phyloP scores from a whole-genome alignment of 108 stramenopile species.

The Cafeteria roenbergensis region DNA sequence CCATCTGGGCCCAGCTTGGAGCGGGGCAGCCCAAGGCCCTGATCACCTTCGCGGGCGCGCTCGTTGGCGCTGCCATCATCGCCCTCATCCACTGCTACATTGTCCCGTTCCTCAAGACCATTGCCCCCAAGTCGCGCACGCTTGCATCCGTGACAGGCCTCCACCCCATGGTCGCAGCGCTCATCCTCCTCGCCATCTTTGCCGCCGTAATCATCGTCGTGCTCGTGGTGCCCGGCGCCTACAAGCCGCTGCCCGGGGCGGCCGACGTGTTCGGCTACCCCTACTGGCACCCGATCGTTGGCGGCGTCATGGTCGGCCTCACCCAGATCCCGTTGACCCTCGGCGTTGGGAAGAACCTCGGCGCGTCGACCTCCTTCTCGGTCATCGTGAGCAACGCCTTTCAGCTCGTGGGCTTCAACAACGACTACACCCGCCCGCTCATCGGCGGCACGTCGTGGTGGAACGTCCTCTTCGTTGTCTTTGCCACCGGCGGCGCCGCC shows the following conservation, averaged over 20 bases:
- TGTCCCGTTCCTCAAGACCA: not conserved
- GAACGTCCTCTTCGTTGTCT: not conserved
- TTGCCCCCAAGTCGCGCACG: not conserved
- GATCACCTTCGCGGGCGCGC: not conserved
- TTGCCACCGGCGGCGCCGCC: constrained; percentile 5
- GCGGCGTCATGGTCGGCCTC: constrained; percentile 1
- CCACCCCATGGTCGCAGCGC: not conserved
- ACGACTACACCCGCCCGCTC: not conserved
- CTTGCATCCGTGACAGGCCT: not conserved
- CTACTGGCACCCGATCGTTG: constrained; percentile 11
- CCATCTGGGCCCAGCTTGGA: constrained; percentile 16
- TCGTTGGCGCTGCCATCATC: constrained; percentile 4
- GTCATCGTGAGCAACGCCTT: not conserved
- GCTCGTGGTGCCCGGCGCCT: not conserved
- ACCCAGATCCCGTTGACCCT: constrained; percentile 13
- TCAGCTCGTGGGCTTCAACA: not conserved
- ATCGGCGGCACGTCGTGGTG: not conserved
- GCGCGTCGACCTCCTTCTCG: constrained; percentile 3
- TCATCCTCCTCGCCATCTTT: not conserved
- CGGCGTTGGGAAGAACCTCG: constrained; percentile 1
- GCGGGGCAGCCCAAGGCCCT: not conserved
- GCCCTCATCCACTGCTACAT: not conserved
- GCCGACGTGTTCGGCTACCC: not conserved
- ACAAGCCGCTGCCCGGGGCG: not conserved
- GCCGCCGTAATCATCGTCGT: not conserved